Conservation (phyloP, 2,329 filamentous ascomycete species). For the Waltergamsia citrina region DNA sequence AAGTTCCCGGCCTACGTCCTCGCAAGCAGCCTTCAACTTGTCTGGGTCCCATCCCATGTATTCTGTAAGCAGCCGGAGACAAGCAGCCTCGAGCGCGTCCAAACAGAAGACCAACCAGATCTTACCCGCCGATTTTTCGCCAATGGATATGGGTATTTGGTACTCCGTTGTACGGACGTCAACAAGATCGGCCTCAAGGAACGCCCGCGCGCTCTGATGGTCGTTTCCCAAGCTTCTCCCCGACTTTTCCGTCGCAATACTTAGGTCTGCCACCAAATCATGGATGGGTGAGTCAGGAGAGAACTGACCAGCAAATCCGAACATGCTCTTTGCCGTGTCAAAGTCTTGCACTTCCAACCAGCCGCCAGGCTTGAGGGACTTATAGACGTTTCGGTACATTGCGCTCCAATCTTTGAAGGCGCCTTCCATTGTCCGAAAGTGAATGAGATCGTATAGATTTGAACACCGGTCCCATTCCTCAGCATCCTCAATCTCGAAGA, state of each 20-base stretch:
- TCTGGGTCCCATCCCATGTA: constrained; percentile 42
- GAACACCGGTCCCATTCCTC: constrained; percentile 48
- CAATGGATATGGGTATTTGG: constrained; percentile 35
- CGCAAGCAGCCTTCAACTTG: constrained; percentile 35
- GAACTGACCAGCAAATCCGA: constrained; percentile 24
- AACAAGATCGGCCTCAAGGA: constrained; percentile 40
- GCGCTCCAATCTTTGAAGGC: constrained; percentile 46
- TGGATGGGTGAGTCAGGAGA: constrained; percentile 34
- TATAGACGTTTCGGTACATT: constrained; percentile 42
- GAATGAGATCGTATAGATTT: constrained; percentile 45
- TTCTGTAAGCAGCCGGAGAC: constrained; percentile 40
- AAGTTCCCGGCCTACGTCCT: constrained; percentile 36
- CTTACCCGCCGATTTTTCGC: constrained; percentile 36
- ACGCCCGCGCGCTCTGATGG: constrained; percentile 33
- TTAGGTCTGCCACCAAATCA: constrained; percentile 27
- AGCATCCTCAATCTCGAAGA: constrained; percentile 51
- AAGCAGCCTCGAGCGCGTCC: constrained; percentile 38
- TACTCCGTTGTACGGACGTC: constrained; percentile 38
- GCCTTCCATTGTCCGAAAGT: constrained; percentile 45
- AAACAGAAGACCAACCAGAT: constrained; percentile 44
- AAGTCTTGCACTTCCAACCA: constrained; percentile 49
- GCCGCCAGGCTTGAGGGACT: constrained; percentile 45
- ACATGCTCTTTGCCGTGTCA: constrained; percentile 30
- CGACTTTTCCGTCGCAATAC: constrained; percentile 30
- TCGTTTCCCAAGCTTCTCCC: constrained; percentile 33